Evolutionary conservation across 148 eudicot species (phyloP), one percentile per base, ranked within the genome.

Genomic region (Hydrangea macrophylla): DNA sequence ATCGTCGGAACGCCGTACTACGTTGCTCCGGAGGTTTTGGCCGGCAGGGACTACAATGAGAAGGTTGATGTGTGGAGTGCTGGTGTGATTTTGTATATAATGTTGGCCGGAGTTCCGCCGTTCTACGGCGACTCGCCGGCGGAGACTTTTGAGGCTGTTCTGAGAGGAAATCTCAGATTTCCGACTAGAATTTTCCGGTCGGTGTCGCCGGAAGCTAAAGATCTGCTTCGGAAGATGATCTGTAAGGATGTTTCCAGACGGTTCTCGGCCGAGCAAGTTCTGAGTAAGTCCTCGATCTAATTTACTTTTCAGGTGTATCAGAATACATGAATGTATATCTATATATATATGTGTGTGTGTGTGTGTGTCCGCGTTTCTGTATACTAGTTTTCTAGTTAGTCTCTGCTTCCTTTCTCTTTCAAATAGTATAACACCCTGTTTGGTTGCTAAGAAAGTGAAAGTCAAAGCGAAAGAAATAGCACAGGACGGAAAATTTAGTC

Each of bases 51-150:
- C 8, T 92, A 92, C 31, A 67, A 76, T 24, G 98, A 92, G 82
- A 92, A 92, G 74, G 81, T 86, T 0, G 98, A 92, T 68, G 77
- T 93, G 1, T 93, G 98, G 98, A 93, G 98, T 32, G 88, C 85
- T 0, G 95, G 96, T 9, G 98, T 93, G 26, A 82, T 93, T 63
- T 62, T 90, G 55, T 93, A 93, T 55, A 78, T 85, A 18, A 88
- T 93, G 96, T 78, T 93, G 1, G 84, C 84, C 0, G 98, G 98
- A 28, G 87, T 78, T 12, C 89, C 90, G 11, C 98, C 98, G 10
- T 93, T 93, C 27, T 82, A 77, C 20, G 98, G 98, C 0, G 96
- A 93, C 8, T 76, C 80, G 0, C 78, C 84, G 9, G 82, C 68
- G 67, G 92, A 93, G 66, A 90, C 84, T 0, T 93, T 90, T 40